Evolutionary conservation across 768 basidiomycete species (phyloP).

Genomic region (Saitozyma sp.): DNA sequence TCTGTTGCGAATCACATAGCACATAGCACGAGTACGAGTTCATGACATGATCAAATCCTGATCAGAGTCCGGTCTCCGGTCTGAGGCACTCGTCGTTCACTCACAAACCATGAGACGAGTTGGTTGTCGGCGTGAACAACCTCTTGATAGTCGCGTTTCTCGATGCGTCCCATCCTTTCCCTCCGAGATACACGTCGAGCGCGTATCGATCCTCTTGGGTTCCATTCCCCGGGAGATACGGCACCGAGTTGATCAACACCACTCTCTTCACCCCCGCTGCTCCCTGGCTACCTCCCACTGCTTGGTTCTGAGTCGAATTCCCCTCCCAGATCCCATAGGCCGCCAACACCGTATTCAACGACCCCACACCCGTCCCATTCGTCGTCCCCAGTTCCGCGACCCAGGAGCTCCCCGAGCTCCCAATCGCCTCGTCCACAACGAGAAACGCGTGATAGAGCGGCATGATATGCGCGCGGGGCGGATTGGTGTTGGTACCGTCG

Average conservation of each 20-base stretch:
- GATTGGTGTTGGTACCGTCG: conserved; percentile 9
- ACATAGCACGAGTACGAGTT: not conserved
- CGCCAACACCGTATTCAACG: conserved; percentile 4
- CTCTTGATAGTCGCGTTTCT: too few species aligned
- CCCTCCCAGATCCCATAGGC: conserved; percentile 22
- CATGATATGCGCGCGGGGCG: conserved; percentile 21
- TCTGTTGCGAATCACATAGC: not conserved
- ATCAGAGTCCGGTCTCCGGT: not conserved
- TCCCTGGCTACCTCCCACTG: too few species aligned
- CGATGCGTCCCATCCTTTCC: too few species aligned
- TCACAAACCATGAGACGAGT: not conserved
- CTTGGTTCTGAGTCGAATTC: too few species aligned
- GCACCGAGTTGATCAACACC: not conserved
- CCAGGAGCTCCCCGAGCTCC: conserved; percentile 10
- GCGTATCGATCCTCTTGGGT: too few species aligned
- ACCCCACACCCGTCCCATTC: not conserved
- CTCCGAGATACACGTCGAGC: too few species aligned
- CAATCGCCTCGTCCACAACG: conserved; percentile 26
- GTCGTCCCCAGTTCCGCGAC: conserved; percentile 19
- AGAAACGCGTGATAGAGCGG: conserved; percentile 22
- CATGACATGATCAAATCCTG: not conserved
- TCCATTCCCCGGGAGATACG: too few species aligned
- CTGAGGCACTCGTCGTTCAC: not conserved
- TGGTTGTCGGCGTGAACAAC: not conserved
- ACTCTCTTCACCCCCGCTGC: not conserved